Base-by-base conservation (phyloP, 441 rosid genomes). In the Arabidopsis lyrata region DNA sequence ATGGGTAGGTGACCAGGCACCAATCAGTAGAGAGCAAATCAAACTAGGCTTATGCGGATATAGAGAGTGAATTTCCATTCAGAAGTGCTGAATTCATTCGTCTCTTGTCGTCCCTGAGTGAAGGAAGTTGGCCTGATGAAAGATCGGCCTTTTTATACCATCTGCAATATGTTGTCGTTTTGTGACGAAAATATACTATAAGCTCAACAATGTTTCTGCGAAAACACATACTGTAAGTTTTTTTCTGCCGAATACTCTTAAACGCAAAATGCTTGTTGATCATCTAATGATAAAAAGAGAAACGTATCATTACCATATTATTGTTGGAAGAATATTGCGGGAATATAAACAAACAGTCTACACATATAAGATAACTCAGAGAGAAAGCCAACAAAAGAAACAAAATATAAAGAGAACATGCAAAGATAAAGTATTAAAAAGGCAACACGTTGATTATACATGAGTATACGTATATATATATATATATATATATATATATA, bases 41-140 rank as follows among this genome's bases (percentile, higher is more conserved):
- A 44, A 44, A n/a, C 2, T 44, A 44, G 5, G 10, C 5, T 45
- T 18, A 6, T 44, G 49, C 48, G 22, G 22, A 42, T 1, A 14
- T 2, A 15, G 99, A 89, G 83, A 85, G 89, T 49, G 97, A 91
- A 87, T 96, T 96, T 77, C 98, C 99, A 29, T 82, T 78, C 72
- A 90, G 95, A 81, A 88, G 84, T 68, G 70, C 78, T 53, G 97
- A 88, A 83, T 83, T 93, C 63, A 76, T 93, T 79, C 91, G 90
- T 66, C 83, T 96, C 76, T 81, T 96, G 78, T 87, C 97, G 62
- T 86, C 97, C 74, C 91, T 96, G 70, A 85, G 95, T 82, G 98
- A 93, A 81, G 99, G 99, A 78, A 84, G 87, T 71, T 96, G 99
- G 99, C 97, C 99, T 39, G 87, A 97, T 41, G 94, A 93, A 83